Conservation (phyloP, 495 filamentous ascomycete genomes). For the Darksidea phi region DNA sequence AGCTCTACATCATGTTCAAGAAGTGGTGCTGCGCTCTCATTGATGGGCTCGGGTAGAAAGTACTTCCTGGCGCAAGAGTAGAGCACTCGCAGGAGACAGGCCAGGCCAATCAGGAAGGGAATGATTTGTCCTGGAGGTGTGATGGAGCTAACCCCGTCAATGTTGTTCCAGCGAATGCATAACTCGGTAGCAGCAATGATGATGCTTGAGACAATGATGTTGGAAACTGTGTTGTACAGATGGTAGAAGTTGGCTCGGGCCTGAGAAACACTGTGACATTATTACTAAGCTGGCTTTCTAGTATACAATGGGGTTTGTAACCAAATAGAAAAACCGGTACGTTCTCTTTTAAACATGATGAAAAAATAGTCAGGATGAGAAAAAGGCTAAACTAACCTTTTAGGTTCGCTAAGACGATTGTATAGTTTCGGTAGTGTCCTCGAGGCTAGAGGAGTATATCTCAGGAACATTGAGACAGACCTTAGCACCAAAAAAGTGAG, state of each 20-base stretch:
- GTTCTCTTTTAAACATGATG: constrained; percentile 1
- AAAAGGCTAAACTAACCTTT: neutral
- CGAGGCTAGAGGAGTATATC: neutral
- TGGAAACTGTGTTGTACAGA: constrained; percentile 3
- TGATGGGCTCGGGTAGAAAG: neutral
- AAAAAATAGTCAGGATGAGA: neutral
- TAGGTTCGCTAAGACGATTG: neutral
- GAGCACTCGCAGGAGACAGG: neutral
- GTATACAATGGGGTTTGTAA: neutral
- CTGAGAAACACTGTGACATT: neutral
- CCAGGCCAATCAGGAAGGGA: constrained; percentile 2
- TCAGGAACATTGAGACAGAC: neutral
- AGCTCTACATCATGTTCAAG: neutral
- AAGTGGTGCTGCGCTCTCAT: neutral
- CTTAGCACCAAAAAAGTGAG: neutral
- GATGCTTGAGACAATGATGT: constrained; percentile 4
- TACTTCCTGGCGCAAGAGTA: neutral
- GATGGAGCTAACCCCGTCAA: constrained; percentile 8
- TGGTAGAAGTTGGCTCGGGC: neutral
- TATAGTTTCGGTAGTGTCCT: neutral
- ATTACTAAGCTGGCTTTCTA: neutral
- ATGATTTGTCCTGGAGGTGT: constrained; percentile 11
- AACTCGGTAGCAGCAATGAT: constrained; percentile 16
- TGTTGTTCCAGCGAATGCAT: constrained; percentile 17
- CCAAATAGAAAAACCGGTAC: too few relatives aligned